Base-by-base conservation (phyloP, 805 yeast genomes). In the Metschnikowia colocasiae region DNA sequence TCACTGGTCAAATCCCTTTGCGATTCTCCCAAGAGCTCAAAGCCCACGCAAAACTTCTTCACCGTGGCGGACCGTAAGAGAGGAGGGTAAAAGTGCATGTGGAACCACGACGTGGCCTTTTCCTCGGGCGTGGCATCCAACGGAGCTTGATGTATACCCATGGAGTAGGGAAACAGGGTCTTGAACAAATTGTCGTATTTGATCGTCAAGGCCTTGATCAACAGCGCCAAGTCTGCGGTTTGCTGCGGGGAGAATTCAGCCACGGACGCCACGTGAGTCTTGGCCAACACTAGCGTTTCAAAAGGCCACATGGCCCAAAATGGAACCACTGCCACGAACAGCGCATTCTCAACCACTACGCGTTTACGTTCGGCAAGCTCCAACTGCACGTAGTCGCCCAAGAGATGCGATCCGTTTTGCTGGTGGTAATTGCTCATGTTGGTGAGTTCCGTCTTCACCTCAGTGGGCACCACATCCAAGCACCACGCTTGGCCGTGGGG, bases 401-500 rank as follows among this genome's bases (percentile, higher is more conserved):
- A 69, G 54, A 85, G 58, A 57, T 81, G 82, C 1, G 74, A 51
- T 16, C 71, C 66, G 47, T 70, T 58, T 48, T 67, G 60, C 9
- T 60, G 55, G 19, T 59, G 53, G 59, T 85, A 85, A 36, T 72
- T 68, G 1, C 59, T 61, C 72, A 85, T 71, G 41, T 80, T 72
- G 3, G 58, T 63, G 41, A 82, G 67, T 62, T 85, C 90, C 45
- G 74, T 70, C 18, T 70, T 73, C 8, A 85, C 86, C 65, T 84
- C 90, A 31, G 79, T 79, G 6, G 92, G 91, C 12, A 83, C 67
- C 5, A 73, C 63, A 52, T 77, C 82, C 46, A 83, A 69, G 63
- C 85, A 79, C 92, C 92, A 85, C 12, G 85, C 87, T 66, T 85
- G 92, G 23, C 91, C 88, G 59, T 85, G 92, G 6, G 91, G 90